These are phyloP conservation scores for Verticillium nubilum DNA, from an alignment of 2,329 filamentous ascomycete genomes.

Conservation along the genomic window DNA sequence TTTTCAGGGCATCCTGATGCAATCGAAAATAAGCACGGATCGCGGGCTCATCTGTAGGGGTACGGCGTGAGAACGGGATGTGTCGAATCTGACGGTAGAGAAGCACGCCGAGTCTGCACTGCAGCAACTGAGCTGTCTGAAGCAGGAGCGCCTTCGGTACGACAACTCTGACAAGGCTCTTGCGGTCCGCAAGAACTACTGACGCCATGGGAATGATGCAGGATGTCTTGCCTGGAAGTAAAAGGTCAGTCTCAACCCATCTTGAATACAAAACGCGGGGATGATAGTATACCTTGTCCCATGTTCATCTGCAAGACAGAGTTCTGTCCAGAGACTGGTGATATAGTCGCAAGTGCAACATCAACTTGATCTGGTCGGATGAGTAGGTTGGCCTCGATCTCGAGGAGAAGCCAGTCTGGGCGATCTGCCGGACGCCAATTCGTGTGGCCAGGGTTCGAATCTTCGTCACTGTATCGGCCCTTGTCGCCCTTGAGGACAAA, in stretches of 20 bases:
- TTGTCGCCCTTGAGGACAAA: conserved; percentile 15
- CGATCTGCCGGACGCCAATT: conserved; percentile 50
- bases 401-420: conserved; percentile 61
- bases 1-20: conserved; percentile 31
- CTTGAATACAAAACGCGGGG: too few relatives aligned
- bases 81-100: conserved; percentile 48
- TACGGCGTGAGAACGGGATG: conserved; percentile 52
- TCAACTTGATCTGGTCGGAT: conserved; percentile 57
- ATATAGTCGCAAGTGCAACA: conserved; percentile 56
- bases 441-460: conserved; percentile 40
- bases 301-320: conserved; percentile 63
- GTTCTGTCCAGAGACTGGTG: conserved; percentile 44
- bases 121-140: conserved; percentile 52
- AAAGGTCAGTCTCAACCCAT: too few relatives aligned
- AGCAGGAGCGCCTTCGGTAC: conserved; percentile 51
- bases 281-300: too few relatives aligned
- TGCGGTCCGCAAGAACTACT: conserved; percentile 35
- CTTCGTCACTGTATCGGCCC: conserved; percentile 33
- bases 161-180: conserved; percentile 44
- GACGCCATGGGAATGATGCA: conserved; percentile 49
- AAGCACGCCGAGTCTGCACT: conserved; percentile 48
- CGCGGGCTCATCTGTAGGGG: conserved; percentile 20
- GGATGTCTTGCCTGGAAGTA: conserved; percentile 56
- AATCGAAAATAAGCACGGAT: conserved; percentile 32
- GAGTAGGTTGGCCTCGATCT: conserved; percentile 59